A percentile compares a stretch with the other conserved stretches of the same genome.
Evolutionary conservation across 441 rosid genomes (phyloP).

Genomic region (Capsella rubella): DNA sequence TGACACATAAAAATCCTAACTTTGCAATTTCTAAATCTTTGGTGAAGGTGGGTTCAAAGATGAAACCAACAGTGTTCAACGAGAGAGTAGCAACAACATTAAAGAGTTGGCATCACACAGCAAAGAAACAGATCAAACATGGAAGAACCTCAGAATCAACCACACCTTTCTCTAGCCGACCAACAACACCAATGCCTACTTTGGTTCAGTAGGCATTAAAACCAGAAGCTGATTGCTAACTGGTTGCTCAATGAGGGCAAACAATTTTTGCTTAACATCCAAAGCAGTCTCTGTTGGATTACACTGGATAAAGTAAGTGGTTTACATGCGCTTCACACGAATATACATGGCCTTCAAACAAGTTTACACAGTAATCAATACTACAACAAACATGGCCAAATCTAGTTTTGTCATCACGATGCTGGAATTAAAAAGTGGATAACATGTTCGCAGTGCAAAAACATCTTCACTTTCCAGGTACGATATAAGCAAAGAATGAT

Average conservation of each 20-base stretch:
- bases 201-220: slow-evolving; percentile 53
- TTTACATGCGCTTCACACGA: slow-evolving; percentile 82
- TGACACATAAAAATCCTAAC: slow-evolving; percentile 40
- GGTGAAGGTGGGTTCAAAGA: slow-evolving; percentile 67
- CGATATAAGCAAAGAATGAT: slow-evolving; percentile 1
- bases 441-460: slow-evolving; percentile 1
- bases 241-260: slow-evolving; percentile 69
- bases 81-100: slow-evolving; percentile 58
- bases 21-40: slow-evolving; percentile 7
- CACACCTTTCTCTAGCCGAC: slow-evolving; percentile 63
- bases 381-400: background rate
- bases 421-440: background rate
- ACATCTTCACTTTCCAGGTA: slow-evolving; percentile 1
- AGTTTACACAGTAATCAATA: slow-evolving; percentile 24
- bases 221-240: slow-evolving; percentile 73
- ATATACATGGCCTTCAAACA: slow-evolving; percentile 80
- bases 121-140: slow-evolving; percentile 56
- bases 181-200: slow-evolving; percentile 68
- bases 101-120: slow-evolving; percentile 61
- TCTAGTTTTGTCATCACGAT: slow-evolving; percentile 1
- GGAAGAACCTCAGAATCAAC: slow-evolving; percentile 48
- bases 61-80: slow-evolving; percentile 69
- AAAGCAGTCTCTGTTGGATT: slow-evolving; percentile 82
- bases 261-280: slow-evolving; percentile 81
- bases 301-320: slow-evolving; percentile 83